phyloP scores from a whole-genome alignment of 2,329 filamentous ascomycete species.

The Venturia pyrina region DNA sequence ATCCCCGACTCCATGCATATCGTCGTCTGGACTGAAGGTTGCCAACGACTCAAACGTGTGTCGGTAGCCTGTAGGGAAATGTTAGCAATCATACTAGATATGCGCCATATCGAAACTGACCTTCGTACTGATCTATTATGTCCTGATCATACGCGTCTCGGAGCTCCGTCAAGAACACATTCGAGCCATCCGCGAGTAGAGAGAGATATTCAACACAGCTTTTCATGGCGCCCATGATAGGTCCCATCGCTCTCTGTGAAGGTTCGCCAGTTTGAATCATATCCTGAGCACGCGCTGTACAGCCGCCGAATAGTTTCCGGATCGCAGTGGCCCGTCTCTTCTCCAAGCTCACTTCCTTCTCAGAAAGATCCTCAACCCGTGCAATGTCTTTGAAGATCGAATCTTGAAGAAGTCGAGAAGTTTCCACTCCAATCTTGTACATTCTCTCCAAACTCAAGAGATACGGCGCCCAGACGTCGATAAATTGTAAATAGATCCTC shows the following conservation, averaged over 20 bases:
- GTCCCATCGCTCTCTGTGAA: background rate
- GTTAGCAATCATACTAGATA: background rate
- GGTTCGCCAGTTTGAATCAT: background rate
- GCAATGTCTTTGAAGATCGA: background rate
- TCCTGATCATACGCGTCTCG: background rate
- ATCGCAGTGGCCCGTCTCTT: slow-evolving; percentile 2
- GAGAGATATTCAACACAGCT: background rate
- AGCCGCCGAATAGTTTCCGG: background rate
- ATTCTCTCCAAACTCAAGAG: background rate
- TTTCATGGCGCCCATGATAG: slow-evolving; percentile 1
- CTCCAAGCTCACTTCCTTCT: background rate
- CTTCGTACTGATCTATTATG: background rate
- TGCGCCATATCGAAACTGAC: background rate
- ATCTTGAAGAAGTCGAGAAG: background rate
- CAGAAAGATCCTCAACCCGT: background rate
- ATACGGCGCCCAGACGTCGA: background rate
- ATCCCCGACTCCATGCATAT: background rate
- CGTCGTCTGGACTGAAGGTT: background rate
- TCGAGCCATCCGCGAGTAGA: background rate
- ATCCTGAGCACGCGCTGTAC: background rate
- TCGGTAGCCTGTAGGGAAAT: background rate
- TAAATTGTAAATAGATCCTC: background rate
- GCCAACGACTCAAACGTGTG: background rate
- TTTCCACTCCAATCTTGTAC: background rate
- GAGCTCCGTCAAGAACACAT: background rate